Percentiles rank a stretch among this genome's conserved stretches.
These are phyloP conservation scores for Claviceps cyperi DNA, from an alignment of 2,329 filamentous ascomycete species.

Conservation along the genomic window DNA sequence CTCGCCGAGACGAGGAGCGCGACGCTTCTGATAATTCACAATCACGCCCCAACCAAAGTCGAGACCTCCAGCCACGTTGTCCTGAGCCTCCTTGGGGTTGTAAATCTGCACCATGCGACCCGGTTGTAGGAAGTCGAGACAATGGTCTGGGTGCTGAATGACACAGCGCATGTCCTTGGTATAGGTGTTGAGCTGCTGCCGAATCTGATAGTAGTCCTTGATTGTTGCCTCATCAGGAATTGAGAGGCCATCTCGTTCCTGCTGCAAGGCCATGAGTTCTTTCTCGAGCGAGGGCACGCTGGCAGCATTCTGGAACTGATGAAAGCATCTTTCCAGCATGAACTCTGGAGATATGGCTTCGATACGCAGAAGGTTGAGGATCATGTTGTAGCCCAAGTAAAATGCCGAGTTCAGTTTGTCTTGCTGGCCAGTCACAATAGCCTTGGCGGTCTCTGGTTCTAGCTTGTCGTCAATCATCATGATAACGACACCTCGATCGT, in stretches of 20 bases:
- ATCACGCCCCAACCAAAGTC: conserved; percentile 96
- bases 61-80: conserved; percentile 19
- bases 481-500: conserved; percentile 95
- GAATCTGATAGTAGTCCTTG: conserved; percentile 85
- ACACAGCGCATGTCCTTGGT: conserved; percentile 82
- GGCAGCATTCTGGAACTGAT: conserved; percentile 92
- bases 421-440: conserved; percentile 91
- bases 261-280: conserved; percentile 65
- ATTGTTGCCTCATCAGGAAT: conserved; percentile 81
- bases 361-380: conserved; percentile 90
- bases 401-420: conserved; percentile 97
- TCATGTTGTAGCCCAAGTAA: conserved; percentile 98
- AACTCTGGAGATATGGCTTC: conserved; percentile 98
- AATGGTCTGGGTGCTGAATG: conserved; percentile 83
- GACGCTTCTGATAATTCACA: conserved; percentile 55
- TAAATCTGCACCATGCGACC: conserved; percentile 84
- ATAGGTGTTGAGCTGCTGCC: conserved; percentile 70
- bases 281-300: conserved; percentile 74
- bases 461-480: conserved; percentile 99
- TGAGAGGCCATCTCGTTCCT: conserved; percentile 53
- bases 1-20: conserved; percentile 48
- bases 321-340: conserved; percentile 97
- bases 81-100: conserved; percentile 39
- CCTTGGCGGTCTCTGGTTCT: conserved; percentile 84
- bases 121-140: conserved; percentile 67